These are phyloP conservation scores for Ceratocystis variospora DNA, from an alignment of 2,329 filamentous ascomycete species.

Conservation along the genomic window DNA sequence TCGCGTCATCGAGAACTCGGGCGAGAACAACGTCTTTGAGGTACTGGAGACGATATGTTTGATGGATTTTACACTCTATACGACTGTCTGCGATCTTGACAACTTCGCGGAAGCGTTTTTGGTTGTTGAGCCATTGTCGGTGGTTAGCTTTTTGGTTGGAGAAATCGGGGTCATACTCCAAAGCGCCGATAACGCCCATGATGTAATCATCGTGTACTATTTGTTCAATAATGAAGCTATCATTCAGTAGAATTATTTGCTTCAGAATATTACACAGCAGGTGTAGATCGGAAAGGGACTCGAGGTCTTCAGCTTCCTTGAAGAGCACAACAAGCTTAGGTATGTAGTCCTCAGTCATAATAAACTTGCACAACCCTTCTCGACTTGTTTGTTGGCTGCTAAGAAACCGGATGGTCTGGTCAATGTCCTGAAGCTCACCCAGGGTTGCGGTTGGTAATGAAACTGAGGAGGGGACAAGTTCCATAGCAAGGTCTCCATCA, in stretches of 20 bases:
- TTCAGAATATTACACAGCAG: conserved; percentile 97
- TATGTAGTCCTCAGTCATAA: conserved; percentile 78
- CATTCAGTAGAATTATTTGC: conserved; percentile 83
- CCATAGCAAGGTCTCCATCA: conserved; percentile 72
- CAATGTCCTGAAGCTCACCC: conserved; percentile 71
- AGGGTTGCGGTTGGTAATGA: conserved; percentile 67
- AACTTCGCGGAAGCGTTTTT: conserved; percentile 89
- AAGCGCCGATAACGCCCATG: conserved; percentile 79
- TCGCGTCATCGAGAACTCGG: conserved; percentile 90
- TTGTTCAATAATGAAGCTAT: conserved; percentile 86
- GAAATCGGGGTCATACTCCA: conserved; percentile 97
- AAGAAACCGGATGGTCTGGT: conserved; percentile 67
- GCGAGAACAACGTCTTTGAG: conserved; percentile 97
- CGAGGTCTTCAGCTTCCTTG: conserved; percentile 76
- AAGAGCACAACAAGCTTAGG: conserved; percentile 74
- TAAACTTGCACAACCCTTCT: conserved; percentile 75
- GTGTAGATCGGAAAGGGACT: conserved; percentile 76
- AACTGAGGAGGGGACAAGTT: conserved; percentile 50
- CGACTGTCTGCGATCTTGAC: conserved; percentile 74
- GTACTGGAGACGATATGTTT: conserved; percentile 90
- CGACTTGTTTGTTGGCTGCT: conserved; percentile 62
- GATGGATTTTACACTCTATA: conserved; percentile 83
- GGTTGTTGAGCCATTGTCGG: conserved; percentile 76
- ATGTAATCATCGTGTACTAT: conserved; percentile 83
- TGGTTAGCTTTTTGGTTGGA: conserved; percentile 96